Base-by-base conservation (phyloP, 1,284 basidiomycete genomes). In the Abortiporus biennis region DNA sequence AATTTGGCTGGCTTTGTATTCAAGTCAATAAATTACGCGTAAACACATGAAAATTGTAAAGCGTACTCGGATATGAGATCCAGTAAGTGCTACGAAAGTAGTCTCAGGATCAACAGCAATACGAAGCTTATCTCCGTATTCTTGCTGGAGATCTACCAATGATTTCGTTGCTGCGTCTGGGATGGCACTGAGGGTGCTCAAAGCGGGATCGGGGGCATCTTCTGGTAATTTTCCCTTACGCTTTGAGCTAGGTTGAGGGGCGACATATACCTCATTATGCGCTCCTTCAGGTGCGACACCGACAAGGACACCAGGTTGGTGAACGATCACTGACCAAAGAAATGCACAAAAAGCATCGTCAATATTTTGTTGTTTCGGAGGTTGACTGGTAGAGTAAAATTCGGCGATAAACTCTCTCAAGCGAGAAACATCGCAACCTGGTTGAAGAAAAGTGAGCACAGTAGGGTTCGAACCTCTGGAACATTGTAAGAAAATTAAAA, bases 311-410 rank as follows among this genome's bases (percentile, higher is more conserved):
- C 78, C 77, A 0, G 84, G 76, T 49, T 88, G 80, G 48, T 78
- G 74, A 19, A 83, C 73, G 34, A 93, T 68, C 21, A 87, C 63
- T 0, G 80, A 79, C 85, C 89, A 93, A 13, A 92, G 74, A 56
- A 88, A 92, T 1, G 79, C 76, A 54, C 77, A 78, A 55, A 90
- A 92, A 2, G 75, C 63, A 49, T 84, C 81, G 56, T 94, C 91
- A 24, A 83, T 64, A 36, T 68, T 76, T 55, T 91, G 83, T 2
- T 58, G 31, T 36, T 56, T 59, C 19, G 62, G 56, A 13, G 63
- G 53, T 22, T 59, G 52, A 20, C 63, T 59, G 38, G 68, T 67
- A 9, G 63, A 46, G 59, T 86, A 83, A 55, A 83, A 90, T 30
- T 73, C 78, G 25, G 63, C 47, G 41, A 91, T 68, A 54, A 88